These are phyloP conservation scores for Trametes meyenii DNA, from an alignment of 768 basidiomycete genomes.

Conservation along the genomic window DNA sequence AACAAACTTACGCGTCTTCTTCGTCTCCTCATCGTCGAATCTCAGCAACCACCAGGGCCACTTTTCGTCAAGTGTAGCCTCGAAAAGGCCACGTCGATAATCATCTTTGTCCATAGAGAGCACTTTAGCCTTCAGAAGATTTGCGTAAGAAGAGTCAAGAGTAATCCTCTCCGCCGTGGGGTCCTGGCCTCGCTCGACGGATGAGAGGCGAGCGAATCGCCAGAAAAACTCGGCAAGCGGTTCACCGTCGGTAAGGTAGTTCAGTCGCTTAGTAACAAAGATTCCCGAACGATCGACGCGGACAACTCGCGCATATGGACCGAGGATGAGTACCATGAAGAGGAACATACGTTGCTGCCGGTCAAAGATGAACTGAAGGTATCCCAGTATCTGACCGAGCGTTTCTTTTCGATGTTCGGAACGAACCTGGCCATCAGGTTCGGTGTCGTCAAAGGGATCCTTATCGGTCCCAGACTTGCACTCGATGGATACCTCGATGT, in stretches of 20 bases:
- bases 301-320: not conserved
- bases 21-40: not conserved
- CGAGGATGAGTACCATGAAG: slow-evolving; percentile 13
- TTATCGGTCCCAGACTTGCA: not conserved
- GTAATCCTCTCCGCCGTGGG: not conserved
- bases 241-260: not conserved
- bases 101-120: not conserved
- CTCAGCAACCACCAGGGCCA: slow-evolving; percentile 7
- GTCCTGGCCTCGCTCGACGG: slow-evolving; percentile 4
- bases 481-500: not conserved
- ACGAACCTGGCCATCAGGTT: not conserved
- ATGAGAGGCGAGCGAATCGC: not conserved
- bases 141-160: not conserved
- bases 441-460: not conserved
- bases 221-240: slow-evolving; percentile 4
- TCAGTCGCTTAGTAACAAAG: not conserved
- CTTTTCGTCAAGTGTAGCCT: not conserved
- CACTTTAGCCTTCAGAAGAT: not conserved
- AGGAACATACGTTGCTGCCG: slow-evolving; percentile 1
- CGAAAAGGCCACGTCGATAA: not conserved
- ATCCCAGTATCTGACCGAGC: slow-evolving; percentile 2
- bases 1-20: not conserved
- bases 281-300: not conserved
- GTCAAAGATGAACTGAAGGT: not conserved
- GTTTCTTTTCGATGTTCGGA: not conserved